Base-by-base conservation (phyloP, 2,329 filamentous ascomycete genomes). In the Fusarium piperis region DNA sequence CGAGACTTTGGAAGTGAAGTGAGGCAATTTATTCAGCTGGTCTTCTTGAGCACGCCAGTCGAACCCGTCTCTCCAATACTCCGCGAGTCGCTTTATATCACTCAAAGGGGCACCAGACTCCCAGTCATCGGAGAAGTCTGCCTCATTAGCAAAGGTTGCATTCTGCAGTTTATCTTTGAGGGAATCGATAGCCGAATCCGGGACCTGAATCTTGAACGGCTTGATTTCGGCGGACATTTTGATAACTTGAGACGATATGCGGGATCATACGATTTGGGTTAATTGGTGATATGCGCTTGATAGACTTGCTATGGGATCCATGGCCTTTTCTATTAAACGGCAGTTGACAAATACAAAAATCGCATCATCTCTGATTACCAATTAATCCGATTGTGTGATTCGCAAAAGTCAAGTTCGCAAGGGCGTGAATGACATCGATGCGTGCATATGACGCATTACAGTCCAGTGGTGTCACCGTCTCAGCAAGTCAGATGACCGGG, bases 11-110 rank as follows among this genome's bases (percentile, higher is more conserved):
- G 86, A 86, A 2, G 80, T 85, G 78, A 85, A 92, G 26, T 92
- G 89, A 0, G 88, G 86, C 11, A 92, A 78, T 44, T 83, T 66
- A 74, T 93, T 93, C 8, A 93, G 74, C 58, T 84, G 83, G 4
- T 83, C 80, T 77, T 93, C 91, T 16, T 86, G 83, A 26, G 83
- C 82, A 10, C 89, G 85, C 91, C 90, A 93, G 74, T 92, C 85
- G 78, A 88, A 92, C n/a, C 85, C 84, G 11, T 81, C 71, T 30
- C 70, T 70, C 83, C 83, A 85, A 65, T 81, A 77, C 3, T 73
- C 64, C 2, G 76, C 78, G 16, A 85, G 75, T 5, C 83, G 78
- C 46, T 76, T 77, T 23, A 83, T 71, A 18, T 82, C 79, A 20
- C 74, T 72, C 12, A 77, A 73, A 1, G 80, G 67, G 1, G 78